Evolutionary conservation across 805 yeast species (phyloP).

Genomic region (Brettanomyces anomalus): DNA sequence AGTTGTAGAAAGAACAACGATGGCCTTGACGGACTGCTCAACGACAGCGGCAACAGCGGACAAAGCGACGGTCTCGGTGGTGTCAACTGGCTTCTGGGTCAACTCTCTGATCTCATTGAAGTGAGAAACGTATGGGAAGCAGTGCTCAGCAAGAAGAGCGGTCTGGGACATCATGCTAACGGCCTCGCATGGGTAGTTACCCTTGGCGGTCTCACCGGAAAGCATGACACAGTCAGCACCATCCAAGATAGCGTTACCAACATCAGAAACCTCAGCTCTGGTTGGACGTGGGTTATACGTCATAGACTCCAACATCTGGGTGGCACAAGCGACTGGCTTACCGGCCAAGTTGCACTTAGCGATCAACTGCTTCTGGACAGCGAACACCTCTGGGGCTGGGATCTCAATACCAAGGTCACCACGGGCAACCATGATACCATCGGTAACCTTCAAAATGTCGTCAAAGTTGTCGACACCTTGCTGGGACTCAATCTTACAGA

Average conservation of each 20-base stretch:
- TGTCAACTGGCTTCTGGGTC: constrained; percentile 81
- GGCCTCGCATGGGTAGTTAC: constrained; percentile 96
- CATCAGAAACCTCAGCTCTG: constrained; percentile 98
- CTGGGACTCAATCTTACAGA: constrained; percentile 97
- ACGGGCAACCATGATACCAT: constrained; percentile 99
- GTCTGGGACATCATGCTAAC: constrained; percentile 99
- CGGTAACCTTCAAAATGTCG: constrained; percentile 88
- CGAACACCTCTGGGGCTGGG: constrained; percentile 97
- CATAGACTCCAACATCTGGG: constrained; percentile 99
- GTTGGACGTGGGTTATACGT: constrained; percentile 99
- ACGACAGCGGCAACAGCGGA: constrained; percentile 95
- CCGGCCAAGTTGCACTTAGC: constrained; percentile 99
- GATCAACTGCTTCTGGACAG: constrained; percentile 96
- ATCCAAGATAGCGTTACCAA: constrained; percentile 97
- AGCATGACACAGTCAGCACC: constrained; percentile 99
- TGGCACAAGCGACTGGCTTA: constrained; percentile 99
- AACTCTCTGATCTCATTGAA: constrained; percentile 84
- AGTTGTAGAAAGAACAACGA: constrained; percentile 89
- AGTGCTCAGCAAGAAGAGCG: constrained; percentile 91
- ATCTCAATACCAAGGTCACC: constrained; percentile 99
- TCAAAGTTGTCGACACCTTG: constrained; percentile 99
- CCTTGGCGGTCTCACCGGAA: constrained; percentile 99
- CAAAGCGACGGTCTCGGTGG: constrained; percentile 94
- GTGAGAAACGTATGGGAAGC: constrained; percentile 75
- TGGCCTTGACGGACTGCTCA: constrained; percentile 95